Conservation (phyloP, 2,329 filamentous ascomycete genomes). For the Juglanconis oblonga region DNA sequence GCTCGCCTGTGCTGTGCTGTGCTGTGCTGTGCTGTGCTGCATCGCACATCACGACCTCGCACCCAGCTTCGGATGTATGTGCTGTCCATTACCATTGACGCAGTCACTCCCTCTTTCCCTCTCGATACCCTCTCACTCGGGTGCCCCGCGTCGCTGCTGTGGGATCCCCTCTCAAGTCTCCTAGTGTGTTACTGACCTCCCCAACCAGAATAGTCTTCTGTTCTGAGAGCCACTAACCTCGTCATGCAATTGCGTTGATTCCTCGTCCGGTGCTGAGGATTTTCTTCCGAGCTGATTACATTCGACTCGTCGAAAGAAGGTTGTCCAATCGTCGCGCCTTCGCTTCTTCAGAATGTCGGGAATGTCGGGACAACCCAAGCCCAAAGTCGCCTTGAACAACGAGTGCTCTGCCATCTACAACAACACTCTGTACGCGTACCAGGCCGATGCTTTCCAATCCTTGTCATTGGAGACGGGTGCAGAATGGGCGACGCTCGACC, state of each 20-base stretch:
- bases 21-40: neutral
- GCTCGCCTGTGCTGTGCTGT: neutral
- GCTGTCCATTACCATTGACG: slow-evolving; percentile 2
- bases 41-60: neutral
- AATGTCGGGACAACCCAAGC: slow-evolving; percentile 48
- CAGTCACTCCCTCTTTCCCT: neutral
- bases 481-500: slow-evolving; percentile 65
- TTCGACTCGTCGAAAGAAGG: neutral
- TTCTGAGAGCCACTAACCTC: neutral
- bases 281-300: slow-evolving; percentile 5
- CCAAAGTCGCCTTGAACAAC: slow-evolving; percentile 66
- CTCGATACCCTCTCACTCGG: neutral
- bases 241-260: slow-evolving; percentile 17
- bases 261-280: slow-evolving; percentile 12
- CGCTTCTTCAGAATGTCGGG: slow-evolving; percentile 14
- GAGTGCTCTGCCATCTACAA: slow-evolving; percentile 80
- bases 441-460: slow-evolving; percentile 70
- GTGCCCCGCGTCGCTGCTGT: neutral
- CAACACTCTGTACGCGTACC: slow-evolving; percentile 82
- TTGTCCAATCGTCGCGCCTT: neutral
- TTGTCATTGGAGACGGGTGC: slow-evolving; percentile 66
- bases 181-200: neutral
- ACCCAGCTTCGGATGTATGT: slow-evolving; percentile 1
- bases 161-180: neutral
- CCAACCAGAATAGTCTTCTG: neutral